phyloP scores from a whole-genome alignment of 2,329 filamentous ascomycete genomes.

The Xylariaceae sp. region DNA sequence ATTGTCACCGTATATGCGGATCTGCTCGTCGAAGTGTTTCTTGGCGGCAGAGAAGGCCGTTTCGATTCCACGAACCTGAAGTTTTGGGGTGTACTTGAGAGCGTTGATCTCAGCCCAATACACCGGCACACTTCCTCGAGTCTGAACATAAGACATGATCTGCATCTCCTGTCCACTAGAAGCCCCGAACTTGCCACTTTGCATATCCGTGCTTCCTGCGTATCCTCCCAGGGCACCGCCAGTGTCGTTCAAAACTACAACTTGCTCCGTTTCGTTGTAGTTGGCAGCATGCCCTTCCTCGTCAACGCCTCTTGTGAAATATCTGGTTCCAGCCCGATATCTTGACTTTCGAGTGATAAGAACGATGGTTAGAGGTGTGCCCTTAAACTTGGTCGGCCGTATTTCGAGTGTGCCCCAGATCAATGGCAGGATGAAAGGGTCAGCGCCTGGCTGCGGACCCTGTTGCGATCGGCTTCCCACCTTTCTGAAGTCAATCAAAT shows the following conservation, averaged over 20 bases:
- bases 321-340: slow-evolving; percentile 87
- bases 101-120: slow-evolving; percentile 98
- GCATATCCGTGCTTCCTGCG: slow-evolving; percentile 76
- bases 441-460: slow-evolving; percentile 75
- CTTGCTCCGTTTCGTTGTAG: slow-evolving; percentile 98
- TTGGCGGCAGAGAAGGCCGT: slow-evolving; percentile 78
- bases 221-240: slow-evolving; percentile 79
- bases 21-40: slow-evolving; percentile 93
- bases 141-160: slow-evolving; percentile 94
- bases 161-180: slow-evolving; percentile 77
- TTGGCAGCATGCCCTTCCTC: slow-evolving; percentile 96
- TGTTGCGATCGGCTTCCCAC: slow-evolving; percentile 66
- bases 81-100: slow-evolving; percentile 86
- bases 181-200: slow-evolving; percentile 71
- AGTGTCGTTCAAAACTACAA: slow-evolving; percentile 86
- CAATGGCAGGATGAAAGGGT: slow-evolving; percentile 92
- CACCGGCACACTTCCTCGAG: slow-evolving; percentile 91
- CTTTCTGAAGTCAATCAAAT: slow-evolving; percentile 87
- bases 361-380: slow-evolving; percentile 80
- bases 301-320: slow-evolving; percentile 93
- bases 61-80: slow-evolving; percentile 87
- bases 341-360: slow-evolving; percentile 90
- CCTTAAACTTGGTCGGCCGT: slow-evolving; percentile 83
- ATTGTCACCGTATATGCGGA: slow-evolving; percentile 91
- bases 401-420: slow-evolving; percentile 98